Conservation (phyloP, 352 stramenopile genomes). For the Phytopythium cucurbitacearum region DNA sequence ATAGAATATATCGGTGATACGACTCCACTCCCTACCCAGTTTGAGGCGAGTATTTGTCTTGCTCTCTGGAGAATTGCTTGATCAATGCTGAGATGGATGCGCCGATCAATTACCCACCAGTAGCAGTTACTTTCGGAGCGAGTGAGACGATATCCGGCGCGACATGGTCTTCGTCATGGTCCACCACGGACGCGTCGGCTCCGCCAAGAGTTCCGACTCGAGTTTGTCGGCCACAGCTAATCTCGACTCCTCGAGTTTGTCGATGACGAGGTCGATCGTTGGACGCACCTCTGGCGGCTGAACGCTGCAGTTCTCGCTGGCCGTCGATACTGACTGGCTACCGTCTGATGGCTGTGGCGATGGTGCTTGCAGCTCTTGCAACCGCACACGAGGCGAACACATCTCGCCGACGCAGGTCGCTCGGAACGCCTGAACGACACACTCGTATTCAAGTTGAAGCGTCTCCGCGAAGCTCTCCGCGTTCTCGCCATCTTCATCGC, state of each 20-base stretch:
- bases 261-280: no score
- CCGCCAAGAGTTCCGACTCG: no score
- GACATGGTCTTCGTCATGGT: slow-evolving; percentile 3
- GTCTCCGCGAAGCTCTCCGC: slow-evolving; percentile 4
- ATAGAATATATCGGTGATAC: no score
- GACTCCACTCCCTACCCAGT: no score
- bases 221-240: no score
- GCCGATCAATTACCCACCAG: no score
- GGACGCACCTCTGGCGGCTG: no score
- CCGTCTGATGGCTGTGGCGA: not conserved
- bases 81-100: no score
- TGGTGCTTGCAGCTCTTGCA: not conserved
- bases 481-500: slow-evolving; percentile 1
- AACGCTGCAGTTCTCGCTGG: not conserved
- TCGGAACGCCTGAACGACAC: slow-evolving; percentile 32
- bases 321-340: not conserved
- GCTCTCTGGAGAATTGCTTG: no score
- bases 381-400: slow-evolving; percentile 14
- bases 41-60: no score
- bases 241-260: no score
- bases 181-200: slow-evolving; percentile 9
- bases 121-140: slow-evolving; percentile 10
- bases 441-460: slow-evolving; percentile 15
- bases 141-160: slow-evolving; percentile 31
- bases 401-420: slow-evolving; percentile 17